phyloP scores from a whole-genome alignment of 495 filamentous ascomycete genomes.

The Platismatia glauca region DNA sequence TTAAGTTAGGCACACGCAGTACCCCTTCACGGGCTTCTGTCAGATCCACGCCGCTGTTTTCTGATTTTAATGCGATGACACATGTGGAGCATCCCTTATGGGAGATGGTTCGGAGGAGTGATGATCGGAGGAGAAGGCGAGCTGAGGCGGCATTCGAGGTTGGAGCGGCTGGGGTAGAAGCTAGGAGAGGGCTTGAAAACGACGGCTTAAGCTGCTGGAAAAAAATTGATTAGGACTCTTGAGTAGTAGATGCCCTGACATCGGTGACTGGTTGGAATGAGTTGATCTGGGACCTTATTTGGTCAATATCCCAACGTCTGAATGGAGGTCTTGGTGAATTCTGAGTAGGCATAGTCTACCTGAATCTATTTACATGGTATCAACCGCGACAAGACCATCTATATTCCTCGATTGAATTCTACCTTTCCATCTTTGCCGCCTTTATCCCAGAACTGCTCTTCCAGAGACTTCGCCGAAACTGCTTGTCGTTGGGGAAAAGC shows the following conservation, averaged over 20 bases:
- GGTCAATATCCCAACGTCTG: background rate
- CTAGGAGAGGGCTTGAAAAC: background rate
- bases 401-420: conserved; percentile 83
- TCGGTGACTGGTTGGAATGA: background rate
- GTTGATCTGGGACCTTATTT: background rate
- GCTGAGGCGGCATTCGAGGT: no score
- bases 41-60: no score
- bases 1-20: no score
- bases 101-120: no score
- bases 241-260: background rate
- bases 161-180: no score
- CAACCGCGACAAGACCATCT: background rate
- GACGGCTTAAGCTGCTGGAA: background rate
- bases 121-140: no score
- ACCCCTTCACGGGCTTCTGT: no score
- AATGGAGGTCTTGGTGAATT: background rate
- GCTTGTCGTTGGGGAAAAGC: conserved; percentile 87
- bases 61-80: no score
- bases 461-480: conserved; percentile 60
- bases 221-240: background rate
- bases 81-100: no score
- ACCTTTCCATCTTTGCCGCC: conserved; percentile 70
- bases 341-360: background rate
- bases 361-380: background rate
- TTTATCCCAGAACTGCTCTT: conserved; percentile 70